Evolutionary conservation across 495 filamentous ascomycete species (phyloP).

Genomic region (Penicillium mononematosum): DNA sequence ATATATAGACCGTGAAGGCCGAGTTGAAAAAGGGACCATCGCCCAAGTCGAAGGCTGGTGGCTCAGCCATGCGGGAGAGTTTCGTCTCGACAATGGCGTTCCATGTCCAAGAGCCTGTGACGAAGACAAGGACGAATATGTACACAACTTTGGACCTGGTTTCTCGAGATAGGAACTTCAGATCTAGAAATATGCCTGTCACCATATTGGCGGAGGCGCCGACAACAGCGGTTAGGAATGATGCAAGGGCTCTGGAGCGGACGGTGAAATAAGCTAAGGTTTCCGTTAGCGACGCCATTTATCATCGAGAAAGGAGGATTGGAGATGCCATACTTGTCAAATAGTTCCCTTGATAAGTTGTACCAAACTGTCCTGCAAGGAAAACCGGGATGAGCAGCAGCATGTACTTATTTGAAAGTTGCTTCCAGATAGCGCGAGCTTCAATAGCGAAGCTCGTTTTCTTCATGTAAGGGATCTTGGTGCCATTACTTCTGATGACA

Average conservation of each 20-base stretch:
- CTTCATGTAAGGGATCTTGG: constrained; percentile 40
- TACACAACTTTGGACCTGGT: constrained; percentile 17
- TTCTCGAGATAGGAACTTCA: constrained; percentile 31
- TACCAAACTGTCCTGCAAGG: constrained; percentile 55
- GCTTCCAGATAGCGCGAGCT: constrained; percentile 46
- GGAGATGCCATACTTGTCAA: constrained; percentile 34
- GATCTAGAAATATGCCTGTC: constrained; percentile 49
- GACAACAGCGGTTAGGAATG: constrained; percentile 45
- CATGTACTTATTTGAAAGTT: constrained; percentile 48
- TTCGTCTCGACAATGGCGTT: constrained; percentile 17
- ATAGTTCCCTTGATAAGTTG: constrained; percentile 58
- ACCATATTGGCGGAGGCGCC: constrained; percentile 48
- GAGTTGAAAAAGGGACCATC: constrained; percentile 26
- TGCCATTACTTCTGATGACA: constrained; percentile 52
- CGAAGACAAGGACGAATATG: constrained; percentile 16
- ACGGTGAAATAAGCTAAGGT: constrained; percentile 55
- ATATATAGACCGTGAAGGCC: constrained; percentile 22
- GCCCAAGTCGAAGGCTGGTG: constrained; percentile 21
- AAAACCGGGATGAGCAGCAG: constrained; percentile 54
- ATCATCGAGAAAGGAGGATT: background rate
- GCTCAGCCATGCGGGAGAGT: constrained; percentile 19
- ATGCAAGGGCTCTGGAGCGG: constrained; percentile 50
- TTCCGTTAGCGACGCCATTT: background rate
- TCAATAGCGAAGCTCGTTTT: constrained; percentile 43
- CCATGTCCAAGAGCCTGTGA: constrained; percentile 24